A percentile compares a stretch with the other conserved stretches of the same genome.
Evolutionary conservation across 805 yeast genomes (phyloP).

Genomic region (Wickerhamiella domercqiae): DNA sequence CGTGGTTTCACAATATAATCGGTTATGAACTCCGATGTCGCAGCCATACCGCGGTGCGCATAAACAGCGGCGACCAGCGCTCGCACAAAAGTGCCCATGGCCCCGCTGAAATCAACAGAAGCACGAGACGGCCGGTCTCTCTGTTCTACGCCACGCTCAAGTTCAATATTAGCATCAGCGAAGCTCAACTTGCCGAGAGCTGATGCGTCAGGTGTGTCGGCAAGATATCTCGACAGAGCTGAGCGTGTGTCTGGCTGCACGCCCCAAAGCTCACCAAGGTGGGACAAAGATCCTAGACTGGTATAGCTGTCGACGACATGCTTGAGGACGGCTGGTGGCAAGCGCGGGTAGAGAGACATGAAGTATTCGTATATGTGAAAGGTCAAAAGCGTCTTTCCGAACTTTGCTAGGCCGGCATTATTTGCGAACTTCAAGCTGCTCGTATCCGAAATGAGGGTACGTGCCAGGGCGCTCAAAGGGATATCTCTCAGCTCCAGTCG

Average conservation of each 20-base stretch:
- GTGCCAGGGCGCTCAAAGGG: slow-evolving; percentile 54
- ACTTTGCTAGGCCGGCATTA: slow-evolving; percentile 63
- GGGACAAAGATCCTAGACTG: slow-evolving; percentile 48
- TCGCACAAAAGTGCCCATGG: slow-evolving; percentile 56
- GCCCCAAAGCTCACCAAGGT: slow-evolving; percentile 74
- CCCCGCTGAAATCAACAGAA: slow-evolving; percentile 27
- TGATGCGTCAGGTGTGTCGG: slow-evolving; percentile 51
- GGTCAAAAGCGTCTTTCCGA: slow-evolving; percentile 65
- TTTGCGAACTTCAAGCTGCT: slow-evolving; percentile 39
- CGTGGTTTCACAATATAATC: slow-evolving; percentile 63
- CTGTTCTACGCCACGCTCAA: slow-evolving; percentile 25
- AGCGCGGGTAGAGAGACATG: slow-evolving; percentile 67
- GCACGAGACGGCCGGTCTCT: slow-evolving; percentile 18
- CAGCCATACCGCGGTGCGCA: slow-evolving; percentile 51
- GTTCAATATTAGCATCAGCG: slow-evolving; percentile 8
- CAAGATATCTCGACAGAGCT: slow-evolving; percentile 47
- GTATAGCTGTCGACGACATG: slow-evolving; percentile 64
- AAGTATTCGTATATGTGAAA: slow-evolving; percentile 64
- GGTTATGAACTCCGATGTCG: slow-evolving; percentile 52
- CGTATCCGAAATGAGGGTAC: slow-evolving; percentile 51
- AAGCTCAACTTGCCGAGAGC: slow-evolving; percentile 38
- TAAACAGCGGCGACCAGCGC: slow-evolving; percentile 72
- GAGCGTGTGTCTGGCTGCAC: slow-evolving; percentile 58
- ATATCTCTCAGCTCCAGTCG: slow-evolving; percentile 45
- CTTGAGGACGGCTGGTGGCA: slow-evolving; percentile 65